These are phyloP conservation scores for Alternaria gaisen DNA, from an alignment of 2,329 filamentous ascomycete genomes.

Conservation along the genomic window DNA sequence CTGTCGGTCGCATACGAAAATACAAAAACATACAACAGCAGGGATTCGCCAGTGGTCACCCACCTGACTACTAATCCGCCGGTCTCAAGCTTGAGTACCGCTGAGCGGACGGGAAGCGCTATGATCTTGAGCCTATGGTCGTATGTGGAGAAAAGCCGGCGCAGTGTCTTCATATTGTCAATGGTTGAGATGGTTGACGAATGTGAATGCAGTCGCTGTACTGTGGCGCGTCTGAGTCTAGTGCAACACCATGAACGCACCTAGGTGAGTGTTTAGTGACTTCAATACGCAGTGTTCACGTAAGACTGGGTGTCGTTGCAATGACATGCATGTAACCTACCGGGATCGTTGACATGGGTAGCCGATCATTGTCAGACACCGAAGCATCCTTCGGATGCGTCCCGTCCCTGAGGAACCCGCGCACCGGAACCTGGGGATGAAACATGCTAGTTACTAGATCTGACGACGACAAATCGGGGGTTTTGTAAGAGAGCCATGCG, in stretches of 20 bases:
- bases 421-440: slow-evolving; percentile 16
- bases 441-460: slow-evolving; percentile 1
- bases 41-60: slow-evolving; percentile 18
- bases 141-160: slow-evolving; percentile 2
- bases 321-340: slow-evolving; percentile 16
- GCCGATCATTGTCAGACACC: slow-evolving; percentile 15
- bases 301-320: slow-evolving; percentile 8
- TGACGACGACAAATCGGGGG: slow-evolving; percentile 1
- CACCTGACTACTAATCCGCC: slow-evolving; percentile 17
- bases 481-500: background rate
- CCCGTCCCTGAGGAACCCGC: slow-evolving; percentile 15
- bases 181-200: background rate
- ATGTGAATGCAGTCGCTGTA: background rate
- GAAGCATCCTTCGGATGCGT: slow-evolving; percentile 15
- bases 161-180: background rate
- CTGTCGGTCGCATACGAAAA: slow-evolving; percentile 5
- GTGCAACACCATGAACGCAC: background rate
- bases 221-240: background rate
- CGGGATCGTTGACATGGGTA: slow-evolving; percentile 24
- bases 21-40: slow-evolving; percentile 19
- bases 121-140: slow-evolving; percentile 11
- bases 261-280: background rate
- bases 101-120: slow-evolving; percentile 18
- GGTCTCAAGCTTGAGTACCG: slow-evolving; percentile 10
- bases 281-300: background rate